Evolutionary conservation across 345 rosid genomes (phyloP).

Genomic region (Gossypium sturtianum): DNA sequence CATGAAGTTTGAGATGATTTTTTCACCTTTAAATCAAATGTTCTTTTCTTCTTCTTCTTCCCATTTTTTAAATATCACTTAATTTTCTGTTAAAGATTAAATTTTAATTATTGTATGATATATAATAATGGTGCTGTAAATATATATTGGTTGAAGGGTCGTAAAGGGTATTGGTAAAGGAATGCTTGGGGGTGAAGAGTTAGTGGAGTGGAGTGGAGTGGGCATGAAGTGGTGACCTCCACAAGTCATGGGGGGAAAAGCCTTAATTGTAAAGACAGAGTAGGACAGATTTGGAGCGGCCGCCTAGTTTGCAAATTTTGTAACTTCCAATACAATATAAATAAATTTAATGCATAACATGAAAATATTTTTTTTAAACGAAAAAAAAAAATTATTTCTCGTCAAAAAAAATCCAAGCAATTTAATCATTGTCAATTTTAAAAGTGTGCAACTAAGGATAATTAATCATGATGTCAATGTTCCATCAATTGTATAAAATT

Average conservation of each 20-base stretch:
- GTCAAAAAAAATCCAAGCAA: too few species aligned
- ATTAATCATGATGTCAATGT: too few species aligned
- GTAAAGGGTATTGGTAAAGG: conserved; percentile 20
- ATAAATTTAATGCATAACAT: neutral
- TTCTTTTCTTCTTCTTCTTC: neutral
- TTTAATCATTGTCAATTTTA: too few species aligned
- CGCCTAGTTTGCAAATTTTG: neutral
- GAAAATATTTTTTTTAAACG: too few species aligned
- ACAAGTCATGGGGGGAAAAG: conserved; percentile 15
- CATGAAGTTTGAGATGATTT: conserved; percentile 20
- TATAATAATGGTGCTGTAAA: neutral
- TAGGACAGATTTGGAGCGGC: neutral
- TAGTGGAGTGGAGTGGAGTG: conserved; percentile 22
- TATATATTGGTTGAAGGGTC: conserved; percentile 27
- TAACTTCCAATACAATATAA: neutral
- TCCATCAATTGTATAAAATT: too few species aligned
- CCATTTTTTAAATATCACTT: too few species aligned
- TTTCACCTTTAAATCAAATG: conserved; percentile 23
- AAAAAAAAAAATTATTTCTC: too few species aligned
- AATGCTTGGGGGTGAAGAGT: conserved; percentile 38
- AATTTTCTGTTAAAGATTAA: too few species aligned
- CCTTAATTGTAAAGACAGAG: neutral
- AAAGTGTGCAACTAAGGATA: too few species aligned
- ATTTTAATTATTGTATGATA: too few species aligned
- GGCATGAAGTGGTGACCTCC: conserved; percentile 41